Base-by-base conservation (phyloP, 2,329 filamentous ascomycete species). In the Fusarium gaditjirri region DNA sequence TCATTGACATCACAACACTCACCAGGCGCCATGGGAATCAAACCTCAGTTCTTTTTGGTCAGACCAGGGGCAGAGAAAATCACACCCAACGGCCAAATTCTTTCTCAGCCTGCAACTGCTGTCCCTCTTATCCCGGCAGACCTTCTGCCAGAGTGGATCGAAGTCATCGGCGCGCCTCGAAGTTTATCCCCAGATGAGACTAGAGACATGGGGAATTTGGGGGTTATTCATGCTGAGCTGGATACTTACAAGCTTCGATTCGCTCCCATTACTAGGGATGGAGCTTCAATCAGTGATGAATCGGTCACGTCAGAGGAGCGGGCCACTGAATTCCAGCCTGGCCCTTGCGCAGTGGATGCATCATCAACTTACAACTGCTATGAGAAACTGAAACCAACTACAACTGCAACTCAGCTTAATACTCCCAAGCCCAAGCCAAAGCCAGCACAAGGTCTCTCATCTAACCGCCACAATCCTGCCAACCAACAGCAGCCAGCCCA, bases 81-180 rank as follows among this genome's bases (percentile, higher is more conserved):
- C 61, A 75, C 72, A 3, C 17, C 69, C 13, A 55, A 46, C 9
- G 76, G 77, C 36, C 66, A 72, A 49, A 53, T 78, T 19, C 39
- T 78, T 33, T 56, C 62, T 25, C 70, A 72, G 5, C 80, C 78
- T 0, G 81, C 80, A 6, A 76, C 78, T 11, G 81, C 86, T 7
- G 86, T 89, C 2, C 88, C 87, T 11, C 82, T 89, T n/a, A 81
- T 89, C n/a, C 82, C 87, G 1, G 77, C 84, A 17, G 87, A 89
- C 74, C 81, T 88, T 66, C 82, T 89, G 0, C 87, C 87, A 0
- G 75, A 79, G 3, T 84, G 84, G 80, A 68, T 88, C 8, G 78
- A 84, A 9, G 75, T 87, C 16, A 63, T 80, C 38, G 84, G 83
- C 29, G 78, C 86, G 6, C 85, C 86, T 6, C 83, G 85, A 10